These are phyloP conservation scores for Yamadazyma scolyti DNA, from an alignment of 805 yeast genomes.

Conservation along the genomic window DNA sequence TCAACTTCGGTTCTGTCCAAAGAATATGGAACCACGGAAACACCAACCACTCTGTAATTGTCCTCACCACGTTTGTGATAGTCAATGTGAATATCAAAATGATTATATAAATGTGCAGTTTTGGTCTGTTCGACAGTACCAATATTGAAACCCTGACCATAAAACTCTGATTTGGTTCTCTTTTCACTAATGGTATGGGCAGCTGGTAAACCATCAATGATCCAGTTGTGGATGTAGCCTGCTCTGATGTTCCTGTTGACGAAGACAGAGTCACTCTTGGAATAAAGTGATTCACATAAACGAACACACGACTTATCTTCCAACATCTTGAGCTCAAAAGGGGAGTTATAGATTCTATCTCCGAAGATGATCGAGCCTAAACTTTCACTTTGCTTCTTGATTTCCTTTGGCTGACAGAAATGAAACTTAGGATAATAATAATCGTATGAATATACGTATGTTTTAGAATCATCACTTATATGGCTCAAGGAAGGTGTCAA, in stretches of 20 bases:
- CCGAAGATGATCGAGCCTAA: slow-evolving; percentile 93
- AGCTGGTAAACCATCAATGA: slow-evolving; percentile 92
- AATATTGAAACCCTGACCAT: slow-evolving; percentile 77
- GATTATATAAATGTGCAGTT: slow-evolving; percentile 68
- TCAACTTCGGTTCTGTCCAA: slow-evolving; percentile 27
- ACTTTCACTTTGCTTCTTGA: slow-evolving; percentile 76
- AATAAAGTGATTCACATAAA: slow-evolving; percentile 63
- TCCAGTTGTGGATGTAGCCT: slow-evolving; percentile 88
- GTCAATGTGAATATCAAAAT: slow-evolving; percentile 73
- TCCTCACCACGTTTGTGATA: slow-evolving; percentile 72
- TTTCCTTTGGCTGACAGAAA: slow-evolving; percentile 76
- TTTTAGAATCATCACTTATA: slow-evolving; percentile 32
- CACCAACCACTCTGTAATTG: slow-evolving; percentile 87
- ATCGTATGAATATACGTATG: slow-evolving; percentile 69
- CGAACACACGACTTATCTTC: slow-evolving; percentile 62
- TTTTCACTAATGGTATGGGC: slow-evolving; percentile 60
- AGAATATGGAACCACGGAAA: slow-evolving; percentile 70
- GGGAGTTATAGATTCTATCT: slow-evolving; percentile 91
- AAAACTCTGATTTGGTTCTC: slow-evolving; percentile 58
- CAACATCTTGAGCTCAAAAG: slow-evolving; percentile 77
- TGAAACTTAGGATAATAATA: slow-evolving; percentile 81
- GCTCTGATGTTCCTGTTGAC: slow-evolving; percentile 76
- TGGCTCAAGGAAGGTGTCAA: slow-evolving; percentile 71
- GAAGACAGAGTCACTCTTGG: slow-evolving; percentile 65
- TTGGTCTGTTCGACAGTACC: slow-evolving; percentile 63